Evolutionary conservation across 495 filamentous ascomycete genomes (phyloP), one percentile per base, ranked within the genome.

Genomic region (Evernia prunastri): DNA sequence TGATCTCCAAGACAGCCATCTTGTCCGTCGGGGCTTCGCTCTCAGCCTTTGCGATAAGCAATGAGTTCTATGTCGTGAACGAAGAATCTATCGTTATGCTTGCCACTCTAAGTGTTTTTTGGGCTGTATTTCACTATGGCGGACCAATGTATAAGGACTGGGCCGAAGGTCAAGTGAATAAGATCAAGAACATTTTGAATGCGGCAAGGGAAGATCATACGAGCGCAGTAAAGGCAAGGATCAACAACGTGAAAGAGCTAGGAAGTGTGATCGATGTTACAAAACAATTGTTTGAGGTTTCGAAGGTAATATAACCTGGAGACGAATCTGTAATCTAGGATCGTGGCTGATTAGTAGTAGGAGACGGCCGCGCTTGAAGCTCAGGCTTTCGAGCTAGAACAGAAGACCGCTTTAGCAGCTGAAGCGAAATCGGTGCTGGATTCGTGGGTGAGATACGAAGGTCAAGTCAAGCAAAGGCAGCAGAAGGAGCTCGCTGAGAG

Each of bases 41-140:
- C 66, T 91, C 90, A 69, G 83, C 96, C 71, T 94, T 92, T 73
- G 95, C 94, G 72, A 92, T 99, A 80, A 93, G 89, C 87, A 99
- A 96, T 79, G 95, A 99, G 82, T 88, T 97, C 81, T 99, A 97
- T 77, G 90, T 99, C 75, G 82, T 99, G 77, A 99, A 97, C 80
- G 93, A 97, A 82, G 95, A 99, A 82, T 84, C 92, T 64, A 86
- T 99, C 71, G 89, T 95, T 70, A 88, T 89, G 61, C 82, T 99
- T 79, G 90, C 86, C 74, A 80, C 97, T 64, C 80, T 97, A 71
- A 91, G 86, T 72, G 87, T 97, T 66, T 97, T 95, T 86, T 88
- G 79, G 71, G 91, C 86, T 59, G 82, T 96, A 69, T 90, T 84
- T 75, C 91, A 95, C 78, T 97, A 89, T 76, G 92, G 87, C 71